Base-by-base conservation (phyloP, 306 rosid genomes). In the Prunus mongolica region DNA sequence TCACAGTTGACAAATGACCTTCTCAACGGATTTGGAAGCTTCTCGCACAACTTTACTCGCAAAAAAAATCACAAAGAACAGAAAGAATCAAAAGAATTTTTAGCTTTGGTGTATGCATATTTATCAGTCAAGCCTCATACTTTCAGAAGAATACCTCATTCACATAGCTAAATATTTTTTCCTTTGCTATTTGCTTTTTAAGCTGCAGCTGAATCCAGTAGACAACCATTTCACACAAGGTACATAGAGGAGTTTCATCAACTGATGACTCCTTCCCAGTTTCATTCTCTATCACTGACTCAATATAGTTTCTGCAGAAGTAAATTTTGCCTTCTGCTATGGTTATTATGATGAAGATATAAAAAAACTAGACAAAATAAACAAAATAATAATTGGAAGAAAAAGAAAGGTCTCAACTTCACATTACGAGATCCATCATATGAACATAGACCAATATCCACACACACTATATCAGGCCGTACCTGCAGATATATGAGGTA, bases 141-240 rank as follows among this genome's bases (percentile, higher is more conserved):
- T 61, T 34, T n/a, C 66, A 30, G 73, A 55, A 65, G 74, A 49
- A 69, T 75, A 91, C 97, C 97, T 91, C 84, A 78, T 89, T 82
- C 38, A 85, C 89, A 60, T 84, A 74, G 61, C 72, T 77, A 32
- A 91, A 83, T 46, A 87, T 79, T 79, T 79, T 77, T 19, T 86
- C 97, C 85, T 79, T 87, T 13, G 79, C 64, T 69, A 83, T 72
- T 79, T 87, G 84, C 82, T 91, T 85, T 76, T 75, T 89, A 76
- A 91, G 81, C 78, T 91, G 88, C 80, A 80, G 87, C 89, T 89
- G 94, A 52, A 89, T 78, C 97, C 94, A 91, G 71, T 86, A 74
- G 28, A 82, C 94, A 83, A 87, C 50, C 93, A 84, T 91, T 76
- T 84, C 82, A 50, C 97, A 91, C 38, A 89, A 82, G 49, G 87